A percentile compares a stretch with the other conserved stretches of the same genome.
Evolutionary conservation across 176 grass and related monocot species (phyloP).

Genomic region (Eleusine coracana): DNA sequence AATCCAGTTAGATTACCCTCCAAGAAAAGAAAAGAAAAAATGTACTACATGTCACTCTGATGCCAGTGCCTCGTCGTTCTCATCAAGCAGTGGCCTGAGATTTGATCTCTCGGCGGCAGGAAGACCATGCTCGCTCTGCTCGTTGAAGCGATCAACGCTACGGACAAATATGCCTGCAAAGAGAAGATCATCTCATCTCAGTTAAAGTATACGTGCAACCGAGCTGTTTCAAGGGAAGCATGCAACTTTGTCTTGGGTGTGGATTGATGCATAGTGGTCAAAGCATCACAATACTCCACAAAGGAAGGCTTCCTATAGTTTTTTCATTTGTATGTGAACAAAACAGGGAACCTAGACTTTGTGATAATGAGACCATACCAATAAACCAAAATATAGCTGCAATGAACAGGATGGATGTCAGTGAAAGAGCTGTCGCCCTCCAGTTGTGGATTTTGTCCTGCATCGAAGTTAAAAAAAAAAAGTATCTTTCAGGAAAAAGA

Average conservation of each 20-base stretch:
- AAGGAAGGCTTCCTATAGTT: too few relatives aligned
- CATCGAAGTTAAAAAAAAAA: conserved; percentile 32
- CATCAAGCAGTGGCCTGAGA: conserved; percentile 72
- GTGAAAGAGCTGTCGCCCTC: conserved; percentile 75
- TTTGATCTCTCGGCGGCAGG: conserved; percentile 64
- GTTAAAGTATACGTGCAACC: not conserved
- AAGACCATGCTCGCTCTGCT: conserved; percentile 53
- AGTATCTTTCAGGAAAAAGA: not conserved
- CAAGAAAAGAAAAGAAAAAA: not conserved
- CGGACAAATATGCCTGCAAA: conserved; percentile 79
- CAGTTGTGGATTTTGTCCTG: conserved; percentile 92
- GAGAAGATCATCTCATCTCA: conserved; percentile 29
- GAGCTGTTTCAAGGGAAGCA: too few relatives aligned
- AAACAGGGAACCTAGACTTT: too few relatives aligned
- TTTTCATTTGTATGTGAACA: too few relatives aligned
- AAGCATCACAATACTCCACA: not conserved
- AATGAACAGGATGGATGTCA: conserved; percentile 87
- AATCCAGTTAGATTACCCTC: conserved; percentile 21
- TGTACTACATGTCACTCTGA: conserved; percentile 6
- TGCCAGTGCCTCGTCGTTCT: conserved; percentile 38
- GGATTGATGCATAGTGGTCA: too few relatives aligned
- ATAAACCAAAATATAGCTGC: conserved; percentile 79
- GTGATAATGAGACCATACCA: conserved; percentile 50
- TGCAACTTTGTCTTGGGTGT: too few relatives aligned
- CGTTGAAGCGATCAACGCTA: conserved; percentile 79